phyloP scores from a whole-genome alignment of 148 eudicot species.

The Silene uniflora region DNA sequence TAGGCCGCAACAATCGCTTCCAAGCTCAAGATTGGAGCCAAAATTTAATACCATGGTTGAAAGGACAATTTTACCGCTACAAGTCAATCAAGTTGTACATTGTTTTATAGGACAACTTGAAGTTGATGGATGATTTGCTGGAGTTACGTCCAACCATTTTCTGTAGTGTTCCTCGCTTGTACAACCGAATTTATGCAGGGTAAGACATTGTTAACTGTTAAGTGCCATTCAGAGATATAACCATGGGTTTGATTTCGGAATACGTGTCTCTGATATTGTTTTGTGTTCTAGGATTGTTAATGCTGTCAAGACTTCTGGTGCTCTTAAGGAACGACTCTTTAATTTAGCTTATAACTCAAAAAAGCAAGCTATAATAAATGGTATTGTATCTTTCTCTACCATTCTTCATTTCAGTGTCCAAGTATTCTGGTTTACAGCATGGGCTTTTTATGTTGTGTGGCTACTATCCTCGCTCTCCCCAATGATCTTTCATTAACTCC shows the following conservation, averaged over 20 bases:
- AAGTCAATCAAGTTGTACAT: background rate
- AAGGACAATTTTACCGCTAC: background rate
- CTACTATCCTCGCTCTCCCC: background rate
- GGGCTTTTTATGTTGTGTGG: background rate
- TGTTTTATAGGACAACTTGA: conserved; percentile 73
- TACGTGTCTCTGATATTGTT: conserved; percentile 21
- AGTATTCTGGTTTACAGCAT: background rate
- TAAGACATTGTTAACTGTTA: conserved; percentile 25
- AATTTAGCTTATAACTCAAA: conserved; percentile 91
- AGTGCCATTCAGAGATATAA: conserved; percentile 4
- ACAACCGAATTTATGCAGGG: conserved; percentile 98
- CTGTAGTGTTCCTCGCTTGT: conserved; percentile 92
- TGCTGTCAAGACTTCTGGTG: conserved; percentile 92
- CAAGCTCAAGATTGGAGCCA: background rate
- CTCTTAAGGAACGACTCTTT: conserved; percentile 66
- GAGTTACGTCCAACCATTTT: conserved; percentile 83
- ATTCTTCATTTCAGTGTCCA: conserved; percentile 1
- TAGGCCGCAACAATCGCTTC: background rate
- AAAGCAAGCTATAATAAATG: conserved; percentile 84
- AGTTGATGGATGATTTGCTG: conserved; percentile 87
- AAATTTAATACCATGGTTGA: background rate
- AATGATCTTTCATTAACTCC: background rate
- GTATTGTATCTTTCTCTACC: conserved; percentile 32
- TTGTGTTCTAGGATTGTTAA: conserved; percentile 52
- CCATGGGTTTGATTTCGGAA: background rate